Conservation (phyloP, 148 eudicot genomes). For the Amaranthus cruentus region DNA sequence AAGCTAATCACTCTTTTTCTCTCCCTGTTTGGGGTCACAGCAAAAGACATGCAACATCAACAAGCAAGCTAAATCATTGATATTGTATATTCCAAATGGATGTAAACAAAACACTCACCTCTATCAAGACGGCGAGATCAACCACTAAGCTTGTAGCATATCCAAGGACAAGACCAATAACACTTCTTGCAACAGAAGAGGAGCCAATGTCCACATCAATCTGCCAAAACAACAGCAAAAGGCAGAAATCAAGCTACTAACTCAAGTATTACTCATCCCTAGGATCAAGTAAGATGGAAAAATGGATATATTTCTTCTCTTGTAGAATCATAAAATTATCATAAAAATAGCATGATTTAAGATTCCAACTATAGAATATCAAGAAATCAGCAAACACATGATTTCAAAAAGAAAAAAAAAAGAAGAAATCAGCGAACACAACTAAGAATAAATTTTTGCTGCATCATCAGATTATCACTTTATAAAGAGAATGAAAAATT, state of each 20-base stretch:
- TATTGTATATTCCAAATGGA: no score
- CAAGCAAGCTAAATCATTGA: background rate
- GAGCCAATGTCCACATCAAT: conserved; percentile 99
- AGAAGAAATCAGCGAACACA: background rate
- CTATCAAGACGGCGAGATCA: conserved; percentile 86
- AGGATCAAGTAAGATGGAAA: background rate
- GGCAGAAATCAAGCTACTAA: background rate
- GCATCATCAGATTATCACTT: background rate
- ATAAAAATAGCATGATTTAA: background rate
- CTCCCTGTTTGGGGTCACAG: background rate
- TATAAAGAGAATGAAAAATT: background rate
- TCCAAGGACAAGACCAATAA: conserved; percentile 95
- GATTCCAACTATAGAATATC: background rate
- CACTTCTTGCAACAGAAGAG: conserved; percentile 90
- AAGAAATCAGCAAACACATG: background rate
- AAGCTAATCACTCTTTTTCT: background rate
- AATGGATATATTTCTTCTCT: background rate
- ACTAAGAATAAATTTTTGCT: background rate
- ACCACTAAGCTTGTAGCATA: conserved; percentile 90
- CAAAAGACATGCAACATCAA: background rate
- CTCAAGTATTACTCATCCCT: background rate
- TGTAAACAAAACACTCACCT: conserved; percentile 45
- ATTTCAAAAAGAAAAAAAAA: background rate
- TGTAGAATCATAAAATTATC: background rate
- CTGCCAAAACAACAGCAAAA: conserved; percentile 34